phyloP scores from a whole-genome alignment of 176 grass and related monocot genomes.

The Carex parvula region DNA sequence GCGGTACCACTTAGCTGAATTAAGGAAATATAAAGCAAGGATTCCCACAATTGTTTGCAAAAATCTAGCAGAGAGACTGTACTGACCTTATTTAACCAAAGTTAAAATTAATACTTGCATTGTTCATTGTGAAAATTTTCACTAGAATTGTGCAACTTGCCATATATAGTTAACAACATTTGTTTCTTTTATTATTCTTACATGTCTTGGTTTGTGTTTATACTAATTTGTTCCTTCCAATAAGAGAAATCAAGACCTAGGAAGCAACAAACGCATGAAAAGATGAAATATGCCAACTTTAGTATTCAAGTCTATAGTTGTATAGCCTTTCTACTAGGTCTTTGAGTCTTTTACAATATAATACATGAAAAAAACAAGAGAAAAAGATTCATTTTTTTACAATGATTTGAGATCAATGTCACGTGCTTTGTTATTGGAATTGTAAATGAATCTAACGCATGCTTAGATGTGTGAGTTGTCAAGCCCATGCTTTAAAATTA shows the following conservation, averaged over 20 bases:
- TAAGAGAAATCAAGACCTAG: constrained; percentile 32
- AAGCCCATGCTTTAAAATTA: not conserved
- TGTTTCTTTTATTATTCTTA: not conserved
- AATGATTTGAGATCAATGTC: constrained; percentile 47
- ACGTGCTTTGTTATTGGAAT: constrained; percentile 54
- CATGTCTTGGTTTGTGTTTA: not conserved
- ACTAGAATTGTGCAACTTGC: constrained; percentile 1
- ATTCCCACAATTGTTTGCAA: not conserved
- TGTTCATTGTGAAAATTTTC: not conserved
- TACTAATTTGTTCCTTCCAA: constrained; percentile 43
- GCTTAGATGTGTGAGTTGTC: constrained; percentile 38
- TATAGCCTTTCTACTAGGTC: constrained; percentile 29
- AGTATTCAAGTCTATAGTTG: not conserved
- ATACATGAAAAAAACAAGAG: not conserved
- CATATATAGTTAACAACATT: not conserved
- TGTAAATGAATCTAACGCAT: constrained; percentile 43
- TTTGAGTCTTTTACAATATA: constrained; percentile 26
- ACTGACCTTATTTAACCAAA: constrained; percentile 5
- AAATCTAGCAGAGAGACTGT: constrained; percentile 9
- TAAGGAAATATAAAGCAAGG: not conserved
- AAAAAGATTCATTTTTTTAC: constrained; percentile 22
- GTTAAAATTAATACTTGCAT: not conserved
- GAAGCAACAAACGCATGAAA: constrained; percentile 45
- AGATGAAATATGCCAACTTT: constrained; percentile 32
- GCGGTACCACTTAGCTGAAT: too few relatives aligned